Percentiles rank a stretch among this genome's conserved stretches.
Conservation (phyloP, 345 rosid species). For the Luvunga scandens region DNA sequence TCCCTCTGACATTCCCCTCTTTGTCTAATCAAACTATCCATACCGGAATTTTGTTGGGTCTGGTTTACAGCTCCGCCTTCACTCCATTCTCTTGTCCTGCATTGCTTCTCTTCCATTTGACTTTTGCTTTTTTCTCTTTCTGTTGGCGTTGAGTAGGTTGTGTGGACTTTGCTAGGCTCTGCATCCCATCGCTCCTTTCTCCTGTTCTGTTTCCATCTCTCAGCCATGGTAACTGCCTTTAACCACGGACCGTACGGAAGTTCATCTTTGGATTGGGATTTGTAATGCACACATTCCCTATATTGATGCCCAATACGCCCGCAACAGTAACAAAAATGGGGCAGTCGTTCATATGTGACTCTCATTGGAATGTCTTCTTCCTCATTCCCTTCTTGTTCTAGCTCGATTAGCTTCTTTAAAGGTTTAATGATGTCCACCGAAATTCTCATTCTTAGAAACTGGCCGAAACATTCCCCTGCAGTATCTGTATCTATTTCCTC, state of each 20-base stretch:
- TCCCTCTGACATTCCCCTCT: too few species aligned
- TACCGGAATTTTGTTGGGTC: too few species aligned
- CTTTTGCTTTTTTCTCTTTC: too few species aligned
- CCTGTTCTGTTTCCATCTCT: too few species aligned
- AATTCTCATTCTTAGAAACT: not conserved
- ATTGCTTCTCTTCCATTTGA: rapidly evolving
- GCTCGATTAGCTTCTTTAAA: not conserved
- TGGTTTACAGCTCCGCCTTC: rapidly evolving
- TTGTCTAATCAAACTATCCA: too few species aligned
- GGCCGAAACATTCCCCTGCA: not conserved
- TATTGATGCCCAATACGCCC: not conserved
- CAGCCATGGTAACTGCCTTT: too few species aligned
- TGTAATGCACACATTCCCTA: too few species aligned
- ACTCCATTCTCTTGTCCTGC: rapidly evolving
- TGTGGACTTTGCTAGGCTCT: too few species aligned
- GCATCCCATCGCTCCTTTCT: too few species aligned
- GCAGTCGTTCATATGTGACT: not conserved
- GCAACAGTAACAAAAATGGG: not conserved
- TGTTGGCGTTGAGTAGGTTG: too few species aligned
- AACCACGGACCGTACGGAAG: too few species aligned
- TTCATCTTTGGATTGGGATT: too few species aligned
- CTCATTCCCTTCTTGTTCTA: not conserved
- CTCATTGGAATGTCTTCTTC: not conserved
- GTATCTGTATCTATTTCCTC: not conserved
- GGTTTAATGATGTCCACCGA: not conserved